phyloP scores from a whole-genome alignment of 495 filamentous ascomycete genomes.

The Penicillium paradoxum region DNA sequence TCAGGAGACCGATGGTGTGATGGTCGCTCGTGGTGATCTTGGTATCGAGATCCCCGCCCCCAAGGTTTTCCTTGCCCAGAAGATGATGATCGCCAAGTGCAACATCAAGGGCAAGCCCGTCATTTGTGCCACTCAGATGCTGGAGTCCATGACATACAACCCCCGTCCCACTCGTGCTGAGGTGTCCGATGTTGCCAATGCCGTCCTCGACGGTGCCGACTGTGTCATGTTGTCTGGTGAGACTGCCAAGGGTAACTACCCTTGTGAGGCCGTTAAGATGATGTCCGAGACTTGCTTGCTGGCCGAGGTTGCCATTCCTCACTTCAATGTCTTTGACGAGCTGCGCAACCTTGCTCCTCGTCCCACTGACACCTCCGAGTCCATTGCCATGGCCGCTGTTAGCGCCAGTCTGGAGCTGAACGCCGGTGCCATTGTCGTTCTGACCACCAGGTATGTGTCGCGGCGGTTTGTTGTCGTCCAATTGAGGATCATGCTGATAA shows the following conservation, averaged over 20 bases:
- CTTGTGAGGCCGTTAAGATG: constrained; percentile 85
- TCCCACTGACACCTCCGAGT: constrained; percentile 81
- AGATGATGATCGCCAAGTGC: constrained; percentile 99
- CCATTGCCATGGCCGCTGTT: constrained; percentile 92
- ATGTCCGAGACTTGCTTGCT: constrained; percentile 97
- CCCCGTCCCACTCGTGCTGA: constrained; percentile 95
- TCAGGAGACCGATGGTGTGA: constrained; percentile 94
- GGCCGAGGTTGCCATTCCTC: constrained; percentile 93
- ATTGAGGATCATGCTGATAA: constrained; percentile 22
- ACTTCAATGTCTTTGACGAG: constrained; percentile 95
- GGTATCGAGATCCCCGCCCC: constrained; percentile 98
- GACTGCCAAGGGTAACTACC: constrained; percentile 97
- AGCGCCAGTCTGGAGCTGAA: constrained; percentile 92
- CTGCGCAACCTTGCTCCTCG: constrained; percentile 73
- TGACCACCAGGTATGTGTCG: constrained; percentile 71
- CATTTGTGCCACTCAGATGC: constrained; percentile 89
- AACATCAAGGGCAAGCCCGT: constrained; percentile 98
- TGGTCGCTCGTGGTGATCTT: constrained; percentile 98
- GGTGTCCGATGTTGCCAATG: constrained; percentile 97
- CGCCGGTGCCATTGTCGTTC: constrained; percentile 87
- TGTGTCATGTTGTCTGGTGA: constrained; percentile 99
- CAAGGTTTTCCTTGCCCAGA: constrained; percentile 98
- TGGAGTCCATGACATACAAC: constrained; percentile 99
- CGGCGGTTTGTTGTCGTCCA: background rate
- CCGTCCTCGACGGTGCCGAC: constrained; percentile 94